Percentiles rank a stretch among this genome's conserved stretches.
These are phyloP conservation scores for Scorias spongiosa DNA, from an alignment of 2,329 filamentous ascomycete genomes.

Conservation along the genomic window DNA sequence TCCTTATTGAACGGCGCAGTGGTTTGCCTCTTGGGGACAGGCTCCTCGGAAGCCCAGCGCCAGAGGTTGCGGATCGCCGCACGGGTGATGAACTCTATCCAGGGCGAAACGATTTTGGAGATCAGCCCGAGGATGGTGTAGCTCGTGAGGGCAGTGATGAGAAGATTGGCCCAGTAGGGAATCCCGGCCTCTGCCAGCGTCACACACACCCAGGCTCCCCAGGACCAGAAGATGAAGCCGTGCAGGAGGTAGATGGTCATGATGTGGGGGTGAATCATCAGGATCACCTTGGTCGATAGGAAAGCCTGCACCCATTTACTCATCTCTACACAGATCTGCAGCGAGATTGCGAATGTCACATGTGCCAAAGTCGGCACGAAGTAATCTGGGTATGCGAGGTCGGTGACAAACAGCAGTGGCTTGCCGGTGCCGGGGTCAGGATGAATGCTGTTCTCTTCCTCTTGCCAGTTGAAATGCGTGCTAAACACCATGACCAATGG, in stretches of 20 bases:
- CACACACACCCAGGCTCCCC: slow-evolving; percentile 23
- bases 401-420: slow-evolving; percentile 10
- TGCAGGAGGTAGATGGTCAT: slow-evolving; percentile 35
- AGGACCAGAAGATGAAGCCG: slow-evolving; percentile 31
- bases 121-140: slow-evolving; percentile 14
- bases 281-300: slow-evolving; percentile 26
- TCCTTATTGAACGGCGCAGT: slow-evolving; percentile 8
- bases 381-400: slow-evolving; percentile 21
- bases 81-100: slow-evolving; percentile 8
- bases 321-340: slow-evolving; percentile 21
- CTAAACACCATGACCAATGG: slow-evolving; percentile 4
- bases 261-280: slow-evolving; percentile 30
- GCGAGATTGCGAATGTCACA: slow-evolving; percentile 23
- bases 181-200: slow-evolving; percentile 17
- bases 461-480: slow-evolving; percentile 8
- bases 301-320: slow-evolving; percentile 28
- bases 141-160: slow-evolving; percentile 22
- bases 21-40: slow-evolving; percentile 6
- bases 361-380: slow-evolving; percentile 29
- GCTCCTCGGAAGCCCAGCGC: slow-evolving; percentile 8
- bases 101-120: slow-evolving; percentile 4
- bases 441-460: slow-evolving; percentile 27
- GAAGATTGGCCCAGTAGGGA: slow-evolving; percentile 20
- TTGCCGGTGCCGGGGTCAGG: slow-evolving; percentile 25
- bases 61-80: slow-evolving; percentile 8